Base-by-base conservation (phyloP, 257 asterid genomes). In the Handroanthus guayacan region DNA sequence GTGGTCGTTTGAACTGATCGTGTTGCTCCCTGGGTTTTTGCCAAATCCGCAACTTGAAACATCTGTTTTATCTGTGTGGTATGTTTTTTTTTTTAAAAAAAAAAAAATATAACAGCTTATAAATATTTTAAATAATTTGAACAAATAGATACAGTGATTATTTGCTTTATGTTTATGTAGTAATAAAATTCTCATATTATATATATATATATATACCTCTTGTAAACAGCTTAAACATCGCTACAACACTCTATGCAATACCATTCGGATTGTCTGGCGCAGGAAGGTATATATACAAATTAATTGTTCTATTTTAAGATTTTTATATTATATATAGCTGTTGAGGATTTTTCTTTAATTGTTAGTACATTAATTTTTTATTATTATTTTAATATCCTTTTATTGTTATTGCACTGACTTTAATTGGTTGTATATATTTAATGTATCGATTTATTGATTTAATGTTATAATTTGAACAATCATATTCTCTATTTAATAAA, bases 41-140 rank as follows among this genome's bases (percentile, higher is more conserved):
- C 87, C 92, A 31, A 89, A 89, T 76, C 92, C 94, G 4, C 84
- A 84, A 78, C 92, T 89, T 50, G 94, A 89, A 76, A 72, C 92
- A 71, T 89, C 94, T 10, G 92, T 85, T 45, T 75, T 89, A 0
- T 85, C 92, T 5, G 85, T 87, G 6, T 89, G 94, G 90, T 87
- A 84, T 38, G 84, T 61, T 72, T n/a, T n/a, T n/a, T n/a, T n/a
- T n/a, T n/a, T n/a, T n/a, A n/a, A n/a, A n/a, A n/a, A n/a, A n/a
- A n/a, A n/a, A n/a, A n/a, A n/a, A n/a, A n/a, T n/a, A n/a, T n/a
- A n/a, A n/a, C n/a, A n/a, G n/a, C n/a, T n/a, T n/a, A n/a, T n/a
- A n/a, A n/a, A n/a, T n/a, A n/a, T n/a, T n/a, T n/a, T n/a, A n/a
- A 25, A 1, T 25, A 25, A 25, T 0, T 25, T 25, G 0, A 25